These are phyloP conservation scores for Podospora fimiseda DNA, from an alignment of 495 filamentous ascomycete genomes.

Conservation along the genomic window DNA sequence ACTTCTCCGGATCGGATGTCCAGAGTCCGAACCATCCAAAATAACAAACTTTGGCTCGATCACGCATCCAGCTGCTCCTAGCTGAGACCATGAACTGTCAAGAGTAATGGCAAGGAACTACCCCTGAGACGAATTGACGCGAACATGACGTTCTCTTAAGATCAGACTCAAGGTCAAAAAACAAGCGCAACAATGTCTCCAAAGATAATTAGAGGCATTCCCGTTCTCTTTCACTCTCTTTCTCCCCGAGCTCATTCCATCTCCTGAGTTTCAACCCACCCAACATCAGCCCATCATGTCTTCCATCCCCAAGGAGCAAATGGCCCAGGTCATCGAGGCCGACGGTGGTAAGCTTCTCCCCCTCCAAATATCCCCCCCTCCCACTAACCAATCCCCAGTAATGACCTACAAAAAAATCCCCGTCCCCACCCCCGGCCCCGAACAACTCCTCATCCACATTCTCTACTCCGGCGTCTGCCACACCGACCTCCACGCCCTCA, in stretches of 20 bases:
- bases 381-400: slow-evolving; percentile 33
- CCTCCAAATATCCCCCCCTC: slow-evolving; percentile 8
- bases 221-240: neutral
- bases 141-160: neutral
- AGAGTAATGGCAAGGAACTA: too few relatives aligned
- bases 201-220: neutral
- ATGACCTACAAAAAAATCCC: slow-evolving; percentile 67
- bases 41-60: too few relatives aligned
- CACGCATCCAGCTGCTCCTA: too few relatives aligned
- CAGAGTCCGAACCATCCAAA: too few relatives aligned
- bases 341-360: slow-evolving; percentile 50
- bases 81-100: too few relatives aligned
- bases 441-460: slow-evolving; percentile 82
- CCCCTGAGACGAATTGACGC: neutral
- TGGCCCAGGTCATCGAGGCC: slow-evolving; percentile 76
- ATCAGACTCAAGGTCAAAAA: neutral
- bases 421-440: slow-evolving; percentile 66
- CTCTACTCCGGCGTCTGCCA: slow-evolving; percentile 89
- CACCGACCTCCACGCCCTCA: slow-evolving; percentile 76
- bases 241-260: too few relatives aligned
- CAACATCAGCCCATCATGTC: neutral
- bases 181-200: too few relatives aligned
- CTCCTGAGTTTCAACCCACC: too few relatives aligned
- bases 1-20: too few relatives aligned
- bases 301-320: slow-evolving; percentile 63